These are phyloP conservation scores for Scytalidium sp. DNA, from an alignment of 2,329 filamentous ascomycete genomes.

Conservation along the genomic window DNA sequence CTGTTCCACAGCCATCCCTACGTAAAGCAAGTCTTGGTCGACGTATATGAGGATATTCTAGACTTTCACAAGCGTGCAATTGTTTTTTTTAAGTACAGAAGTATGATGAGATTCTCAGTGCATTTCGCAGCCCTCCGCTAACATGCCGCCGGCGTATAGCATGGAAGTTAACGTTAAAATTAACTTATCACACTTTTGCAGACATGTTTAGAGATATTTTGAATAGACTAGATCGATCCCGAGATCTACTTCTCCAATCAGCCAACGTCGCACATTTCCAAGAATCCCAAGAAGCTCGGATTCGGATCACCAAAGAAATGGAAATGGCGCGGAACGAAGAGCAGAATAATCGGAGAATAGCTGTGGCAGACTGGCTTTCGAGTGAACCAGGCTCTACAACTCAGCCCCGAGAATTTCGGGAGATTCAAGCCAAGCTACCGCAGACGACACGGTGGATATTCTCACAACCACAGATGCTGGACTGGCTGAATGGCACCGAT, in stretches of 20 bases:
- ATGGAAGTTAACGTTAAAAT: conserved; percentile 7
- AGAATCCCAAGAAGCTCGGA: conserved; percentile 4
- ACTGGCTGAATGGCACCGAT: not conserved
- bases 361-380: not conserved
- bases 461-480: not conserved
- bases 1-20: conserved; percentile 21
- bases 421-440: not conserved
- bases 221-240: conserved; percentile 23
- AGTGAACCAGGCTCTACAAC: not conserved
- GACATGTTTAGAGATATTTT: conserved; percentile 27
- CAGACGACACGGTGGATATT: not conserved
- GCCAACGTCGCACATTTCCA: conserved; percentile 6
- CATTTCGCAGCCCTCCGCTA: no score
- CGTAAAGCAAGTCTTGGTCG: conserved; percentile 24
- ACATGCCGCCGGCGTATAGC: no score
- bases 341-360: not conserved
- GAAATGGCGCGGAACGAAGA: no score
- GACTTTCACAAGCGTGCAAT: conserved; percentile 28
- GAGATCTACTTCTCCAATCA: conserved; percentile 11
- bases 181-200: conserved; percentile 27
- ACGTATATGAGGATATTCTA: conserved; percentile 30
- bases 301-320: not conserved
- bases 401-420: not conserved
- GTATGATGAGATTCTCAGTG: no score
- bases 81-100: no score